Evolutionary conservation across 2,329 filamentous ascomycete species (phyloP).

Genomic region (Penicillium sp.): DNA sequence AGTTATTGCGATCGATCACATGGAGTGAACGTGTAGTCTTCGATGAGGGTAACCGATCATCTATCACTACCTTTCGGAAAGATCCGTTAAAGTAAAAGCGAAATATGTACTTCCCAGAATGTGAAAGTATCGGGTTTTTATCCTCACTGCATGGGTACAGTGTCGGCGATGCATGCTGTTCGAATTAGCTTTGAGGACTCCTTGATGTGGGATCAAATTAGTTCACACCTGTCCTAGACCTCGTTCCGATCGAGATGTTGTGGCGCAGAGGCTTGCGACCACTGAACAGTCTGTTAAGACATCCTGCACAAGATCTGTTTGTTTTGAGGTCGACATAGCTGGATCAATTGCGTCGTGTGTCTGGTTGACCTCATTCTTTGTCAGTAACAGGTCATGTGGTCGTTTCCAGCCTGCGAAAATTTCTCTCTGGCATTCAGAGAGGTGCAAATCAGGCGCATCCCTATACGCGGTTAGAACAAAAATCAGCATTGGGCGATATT

Average conservation of each 20-base stretch:
- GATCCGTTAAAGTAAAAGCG: constrained; percentile 96
- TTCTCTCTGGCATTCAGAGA: constrained; percentile 71
- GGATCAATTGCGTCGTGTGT: constrained; percentile 29
- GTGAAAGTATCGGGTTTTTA: constrained; percentile 61
- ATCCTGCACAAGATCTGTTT: constrained; percentile 87
- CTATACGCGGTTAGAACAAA: constrained; percentile 44
- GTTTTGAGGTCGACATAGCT: constrained; percentile 57
- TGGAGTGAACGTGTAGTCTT: constrained; percentile 73
- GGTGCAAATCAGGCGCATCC: constrained; percentile 65
- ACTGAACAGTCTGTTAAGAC: constrained; percentile 96
- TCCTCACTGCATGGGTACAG: constrained; percentile 71
- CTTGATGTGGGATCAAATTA: neutral
- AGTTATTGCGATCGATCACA: constrained; percentile 81
- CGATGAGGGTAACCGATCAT: constrained; percentile 79
- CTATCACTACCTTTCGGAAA: constrained; percentile 80
- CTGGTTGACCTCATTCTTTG: constrained; percentile 34
- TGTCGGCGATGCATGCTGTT: constrained; percentile 66
- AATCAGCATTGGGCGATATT: constrained; percentile 10
- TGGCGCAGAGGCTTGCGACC: constrained; percentile 88
- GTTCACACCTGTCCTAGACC: constrained; percentile 63
- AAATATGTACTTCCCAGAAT: constrained; percentile 85
- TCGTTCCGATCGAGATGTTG: constrained; percentile 66
- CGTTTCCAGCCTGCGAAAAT: constrained; percentile 85
- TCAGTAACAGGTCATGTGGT: constrained; percentile 63
- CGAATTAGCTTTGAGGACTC: constrained; percentile 5